Evolutionary conservation across 2,329 filamentous ascomycete species (phyloP), one percentile per base, ranked within the genome.

Genomic region (Trematosphaeria pertusa): DNA sequence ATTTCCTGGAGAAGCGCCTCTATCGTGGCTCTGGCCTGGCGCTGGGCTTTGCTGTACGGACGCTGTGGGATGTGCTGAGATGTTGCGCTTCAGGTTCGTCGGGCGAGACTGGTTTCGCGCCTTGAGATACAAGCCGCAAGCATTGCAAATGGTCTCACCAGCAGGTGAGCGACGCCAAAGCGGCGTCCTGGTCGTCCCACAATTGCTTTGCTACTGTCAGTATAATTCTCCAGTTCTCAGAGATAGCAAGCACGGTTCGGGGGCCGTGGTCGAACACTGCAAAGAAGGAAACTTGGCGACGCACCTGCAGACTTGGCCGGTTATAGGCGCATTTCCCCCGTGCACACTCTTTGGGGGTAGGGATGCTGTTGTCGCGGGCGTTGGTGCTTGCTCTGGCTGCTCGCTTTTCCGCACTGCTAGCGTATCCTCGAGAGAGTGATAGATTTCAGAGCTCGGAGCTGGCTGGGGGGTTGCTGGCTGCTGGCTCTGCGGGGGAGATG

Each of bases 141-240:
- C 94, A 74, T 99, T 99, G 76, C 94, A 99, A 50, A 99, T 97
- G 20, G 91, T 97, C 43, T 91, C 88, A 21, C 94, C 94, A 62
- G 92, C 87, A 0, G 93, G 93, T 12, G 93, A 96, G 65, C 94
- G 85, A 68, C 94, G 85, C 94, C 94, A 99, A 28, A 99, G 76
- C 18, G 94, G 94, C 36, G 94, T 99, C 70, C 88, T 87, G 41
- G 91, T 97, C 12, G 94, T 97, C 47, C 87, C 88, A 70, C 94
- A 99, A 73, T 99, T 99, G 70, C 94, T 99, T 56, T 42, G 51
- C 38, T 8, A 38, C 31, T 18, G 52, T 58, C 44, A 58, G 46
- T 35, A 50, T 21, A 18, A 15, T 12, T 21, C 30, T 34, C 4
- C 18, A 35, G 21, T 12, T 26, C 14, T 28, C 14, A 37, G 5